Percentiles rank a stretch among this genome's conserved stretches.
These are phyloP conservation scores for Tardiomyces depauwii DNA, from an alignment of 1,139 yeast species.

Conservation along the genomic window DNA sequence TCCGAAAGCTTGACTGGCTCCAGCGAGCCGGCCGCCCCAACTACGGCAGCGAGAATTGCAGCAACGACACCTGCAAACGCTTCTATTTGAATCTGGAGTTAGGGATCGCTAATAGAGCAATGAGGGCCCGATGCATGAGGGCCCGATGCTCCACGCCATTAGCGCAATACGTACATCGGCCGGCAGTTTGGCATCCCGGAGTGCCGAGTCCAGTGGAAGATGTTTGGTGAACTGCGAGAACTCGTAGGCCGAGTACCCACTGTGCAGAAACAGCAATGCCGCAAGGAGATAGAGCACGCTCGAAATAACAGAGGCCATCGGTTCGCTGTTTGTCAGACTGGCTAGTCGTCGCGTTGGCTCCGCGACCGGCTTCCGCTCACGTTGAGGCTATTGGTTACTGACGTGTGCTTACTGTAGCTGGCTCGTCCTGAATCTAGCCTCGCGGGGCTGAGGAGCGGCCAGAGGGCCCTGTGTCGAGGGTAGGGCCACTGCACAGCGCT, in stretches of 20 bases:
- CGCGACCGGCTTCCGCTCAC: too few relatives aligned
- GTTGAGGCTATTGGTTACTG: too few relatives aligned
- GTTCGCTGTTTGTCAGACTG: too few relatives aligned
- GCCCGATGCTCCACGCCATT: too few relatives aligned
- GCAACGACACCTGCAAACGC: slow-evolving; percentile 20
- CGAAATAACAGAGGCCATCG: not conserved
- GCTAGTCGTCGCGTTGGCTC: too few relatives aligned
- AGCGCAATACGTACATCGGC: not conserved
- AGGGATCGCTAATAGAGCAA: too few relatives aligned
- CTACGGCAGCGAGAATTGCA: slow-evolving; percentile 14
- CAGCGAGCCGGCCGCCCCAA: slow-evolving; percentile 13
- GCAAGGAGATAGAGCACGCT: slow-evolving; percentile 11
- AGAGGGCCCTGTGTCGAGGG: too few relatives aligned
- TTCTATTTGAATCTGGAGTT: slow-evolving; percentile 20
- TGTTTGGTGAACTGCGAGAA: slow-evolving; percentile 19
- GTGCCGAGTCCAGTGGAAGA: slow-evolving; percentile 7
- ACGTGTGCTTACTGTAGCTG: too few relatives aligned
- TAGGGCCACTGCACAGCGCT: too few relatives aligned
- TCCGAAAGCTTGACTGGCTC: slow-evolving; percentile 20
- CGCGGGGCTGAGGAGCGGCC: too few relatives aligned
- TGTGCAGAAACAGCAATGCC: slow-evolving; percentile 18
- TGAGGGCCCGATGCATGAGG: too few relatives aligned
- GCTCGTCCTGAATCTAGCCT: too few relatives aligned
- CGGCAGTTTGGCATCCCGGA: not conserved
- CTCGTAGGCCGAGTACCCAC: slow-evolving; percentile 27